These are phyloP conservation scores for Nicotiana knightiana DNA, from an alignment of 257 asterid species.

Conservation along the genomic window DNA sequence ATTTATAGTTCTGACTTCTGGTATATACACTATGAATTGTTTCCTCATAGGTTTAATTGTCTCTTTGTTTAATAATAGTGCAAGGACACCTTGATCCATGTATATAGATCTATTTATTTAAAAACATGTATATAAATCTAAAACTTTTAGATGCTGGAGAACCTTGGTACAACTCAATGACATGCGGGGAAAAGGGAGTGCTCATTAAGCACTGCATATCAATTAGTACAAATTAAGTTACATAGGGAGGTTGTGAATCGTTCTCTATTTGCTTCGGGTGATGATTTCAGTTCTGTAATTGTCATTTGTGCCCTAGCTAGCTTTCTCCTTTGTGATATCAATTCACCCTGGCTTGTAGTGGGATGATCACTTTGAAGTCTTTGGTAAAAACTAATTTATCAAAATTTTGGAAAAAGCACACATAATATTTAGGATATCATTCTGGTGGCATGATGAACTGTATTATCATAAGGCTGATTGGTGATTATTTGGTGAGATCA, in stretches of 20 bases:
- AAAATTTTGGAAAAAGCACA: background rate
- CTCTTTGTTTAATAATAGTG: background rate
- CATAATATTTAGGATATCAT: background rate
- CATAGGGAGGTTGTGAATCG: background rate
- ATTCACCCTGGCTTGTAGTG: constrained; percentile 5
- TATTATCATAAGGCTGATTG: background rate
- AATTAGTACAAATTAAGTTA: background rate
- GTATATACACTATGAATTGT: background rate
- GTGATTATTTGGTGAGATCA: background rate
- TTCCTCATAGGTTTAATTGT: background rate
- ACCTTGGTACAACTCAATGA: background rate
- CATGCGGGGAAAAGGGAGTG: background rate
- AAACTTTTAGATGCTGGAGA: background rate
- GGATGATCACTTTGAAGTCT: background rate
- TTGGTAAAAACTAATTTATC: background rate
- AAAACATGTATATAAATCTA: background rate
- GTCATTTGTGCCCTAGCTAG: background rate
- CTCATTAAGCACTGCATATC: background rate
- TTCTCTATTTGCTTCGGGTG: background rate
- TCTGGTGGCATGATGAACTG: background rate
- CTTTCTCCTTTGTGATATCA: background rate
- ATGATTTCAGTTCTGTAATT: background rate
- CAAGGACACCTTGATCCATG: background rate
- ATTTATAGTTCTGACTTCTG: background rate
- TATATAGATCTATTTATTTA: background rate